phyloP scores from a whole-genome alignment of 2,329 filamentous ascomycete genomes.

The Nigrospora sphaerica region DNA sequence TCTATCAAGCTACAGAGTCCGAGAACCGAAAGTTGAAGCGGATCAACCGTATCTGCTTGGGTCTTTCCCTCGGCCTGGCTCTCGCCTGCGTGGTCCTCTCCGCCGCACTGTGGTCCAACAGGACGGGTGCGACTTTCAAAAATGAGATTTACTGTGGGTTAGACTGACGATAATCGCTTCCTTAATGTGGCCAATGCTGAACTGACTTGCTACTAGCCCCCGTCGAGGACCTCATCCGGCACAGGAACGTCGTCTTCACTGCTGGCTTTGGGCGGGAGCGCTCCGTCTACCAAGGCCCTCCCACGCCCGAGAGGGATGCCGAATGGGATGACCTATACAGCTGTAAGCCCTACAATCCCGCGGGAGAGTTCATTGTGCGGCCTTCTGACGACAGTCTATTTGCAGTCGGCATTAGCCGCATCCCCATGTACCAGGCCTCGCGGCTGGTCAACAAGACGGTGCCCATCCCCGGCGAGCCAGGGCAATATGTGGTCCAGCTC shows the following conservation, averaged over 20 bases:
- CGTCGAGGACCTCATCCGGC: background rate
- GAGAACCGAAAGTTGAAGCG: background rate
- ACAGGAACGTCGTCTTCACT: background rate
- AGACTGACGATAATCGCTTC: background rate
- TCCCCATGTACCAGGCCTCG: background rate
- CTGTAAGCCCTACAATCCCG: background rate
- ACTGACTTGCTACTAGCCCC: background rate
- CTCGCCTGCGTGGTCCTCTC: background rate
- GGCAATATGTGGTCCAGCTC: background rate
- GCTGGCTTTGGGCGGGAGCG: background rate
- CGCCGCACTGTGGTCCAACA: background rate
- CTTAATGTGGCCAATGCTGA: too few species aligned
- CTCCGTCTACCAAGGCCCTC: background rate
- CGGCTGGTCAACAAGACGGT: background rate
- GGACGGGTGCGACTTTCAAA: background rate
- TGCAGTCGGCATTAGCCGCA: background rate
- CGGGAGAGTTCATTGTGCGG: too few species aligned
- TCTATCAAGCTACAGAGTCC: background rate
- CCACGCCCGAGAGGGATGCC: background rate
- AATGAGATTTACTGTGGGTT: background rate
- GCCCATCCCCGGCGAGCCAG: background rate
- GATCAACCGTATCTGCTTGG: background rate
- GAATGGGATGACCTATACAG: background rate
- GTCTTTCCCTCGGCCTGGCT: background rate
- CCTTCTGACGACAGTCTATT: background rate